Percentiles rank a stretch among this genome's conserved stretches.
These are phyloP conservation scores for Bassia scoparia DNA, from an alignment of 148 eudicot species.

Conservation along the genomic window DNA sequence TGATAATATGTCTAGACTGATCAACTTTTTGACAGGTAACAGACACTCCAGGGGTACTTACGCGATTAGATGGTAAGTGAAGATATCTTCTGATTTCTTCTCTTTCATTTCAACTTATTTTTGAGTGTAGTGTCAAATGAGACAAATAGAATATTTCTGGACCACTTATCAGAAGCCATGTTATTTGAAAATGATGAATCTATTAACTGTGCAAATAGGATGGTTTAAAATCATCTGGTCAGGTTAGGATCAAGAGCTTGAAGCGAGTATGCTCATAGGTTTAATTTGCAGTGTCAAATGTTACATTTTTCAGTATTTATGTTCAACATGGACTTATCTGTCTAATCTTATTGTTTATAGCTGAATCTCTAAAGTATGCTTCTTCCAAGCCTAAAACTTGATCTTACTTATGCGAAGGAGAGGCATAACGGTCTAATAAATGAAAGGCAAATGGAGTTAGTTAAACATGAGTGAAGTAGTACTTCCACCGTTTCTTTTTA, in stretches of 20 bases:
- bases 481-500: too few relatives aligned
- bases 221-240: neutral
- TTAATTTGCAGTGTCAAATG: neutral
- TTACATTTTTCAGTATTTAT: neutral
- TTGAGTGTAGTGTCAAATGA: neutral
- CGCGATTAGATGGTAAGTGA: slow-evolving; percentile 68
- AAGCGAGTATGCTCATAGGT: neutral
- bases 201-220: neutral
- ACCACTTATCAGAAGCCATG: neutral
- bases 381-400: too few relatives aligned
- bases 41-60: slow-evolving; percentile 91
- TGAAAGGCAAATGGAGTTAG: too few relatives aligned
- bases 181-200: neutral
- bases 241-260: neutral
- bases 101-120: neutral
- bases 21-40: slow-evolving; percentile 61
- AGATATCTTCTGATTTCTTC: slow-evolving; percentile 1
- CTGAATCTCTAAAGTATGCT: too few relatives aligned
- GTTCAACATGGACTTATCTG: neutral
- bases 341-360: neutral
- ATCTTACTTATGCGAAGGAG: too few relatives aligned
- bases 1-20: slow-evolving; percentile 1
- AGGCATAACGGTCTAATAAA: too few relatives aligned
- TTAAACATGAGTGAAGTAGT: too few relatives aligned
- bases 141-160: neutral